Conservation (phyloP, 108 stramenopile genomes). For the Aurantiochytrium sp. region DNA sequence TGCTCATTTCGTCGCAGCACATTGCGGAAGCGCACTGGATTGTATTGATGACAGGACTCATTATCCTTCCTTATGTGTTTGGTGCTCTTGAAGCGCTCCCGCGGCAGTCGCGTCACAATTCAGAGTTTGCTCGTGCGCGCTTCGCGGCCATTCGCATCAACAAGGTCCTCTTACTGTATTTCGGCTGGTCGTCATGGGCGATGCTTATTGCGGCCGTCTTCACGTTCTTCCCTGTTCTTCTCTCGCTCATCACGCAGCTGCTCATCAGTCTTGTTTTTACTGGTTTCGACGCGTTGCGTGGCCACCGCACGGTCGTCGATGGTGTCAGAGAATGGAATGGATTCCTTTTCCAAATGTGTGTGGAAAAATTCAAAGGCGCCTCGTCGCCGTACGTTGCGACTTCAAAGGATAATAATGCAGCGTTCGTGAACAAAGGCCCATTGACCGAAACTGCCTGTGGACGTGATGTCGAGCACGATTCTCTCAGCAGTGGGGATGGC, state of each 20-base stretch:
- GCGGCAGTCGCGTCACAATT: background rate
- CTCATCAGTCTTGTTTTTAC: background rate
- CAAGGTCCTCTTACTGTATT: background rate
- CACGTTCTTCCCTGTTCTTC: background rate
- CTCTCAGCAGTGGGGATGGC: no score
- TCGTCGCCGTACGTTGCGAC: no score
- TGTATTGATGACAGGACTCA: background rate
- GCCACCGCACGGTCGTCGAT: background rate
- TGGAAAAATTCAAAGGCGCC: no score
- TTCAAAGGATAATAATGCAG: no score
- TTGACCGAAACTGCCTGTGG: no score
- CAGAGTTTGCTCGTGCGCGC: background rate
- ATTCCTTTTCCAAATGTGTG: no score
- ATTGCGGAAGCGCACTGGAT: background rate
- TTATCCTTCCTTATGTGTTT: background rate
- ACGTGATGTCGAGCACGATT: no score
- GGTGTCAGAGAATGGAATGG: no score
- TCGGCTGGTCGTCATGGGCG: background rate
- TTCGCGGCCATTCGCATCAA: background rate
- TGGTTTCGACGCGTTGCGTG: background rate
- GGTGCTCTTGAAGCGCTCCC: background rate
- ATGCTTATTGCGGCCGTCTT: background rate
- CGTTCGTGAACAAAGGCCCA: no score
- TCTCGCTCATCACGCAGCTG: background rate
- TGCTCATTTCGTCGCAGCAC: background rate